Conservation (phyloP, 305 asterid genomes). For the Fraxinus angustifolia region DNA sequence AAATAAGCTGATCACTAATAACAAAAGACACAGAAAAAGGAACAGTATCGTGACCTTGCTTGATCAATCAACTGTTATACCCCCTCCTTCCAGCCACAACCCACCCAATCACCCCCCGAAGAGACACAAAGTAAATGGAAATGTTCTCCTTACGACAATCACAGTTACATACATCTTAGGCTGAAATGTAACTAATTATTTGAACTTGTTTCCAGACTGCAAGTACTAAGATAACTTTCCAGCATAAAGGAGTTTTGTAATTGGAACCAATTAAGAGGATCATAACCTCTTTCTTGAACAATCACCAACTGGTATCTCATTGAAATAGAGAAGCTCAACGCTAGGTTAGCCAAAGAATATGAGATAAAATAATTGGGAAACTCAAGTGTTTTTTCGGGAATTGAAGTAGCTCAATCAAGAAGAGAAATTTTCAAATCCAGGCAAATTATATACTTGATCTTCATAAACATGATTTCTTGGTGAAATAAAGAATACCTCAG, state of each 20-base stretch:
- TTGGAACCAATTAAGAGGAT: neutral
- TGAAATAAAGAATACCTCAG: neutral
- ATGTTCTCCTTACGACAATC: neutral
- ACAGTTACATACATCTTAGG: neutral
- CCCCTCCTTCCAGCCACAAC: neutral
- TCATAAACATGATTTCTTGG: neutral
- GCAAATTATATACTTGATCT: neutral
- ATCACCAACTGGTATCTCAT: neutral
- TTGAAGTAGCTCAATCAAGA: neutral
- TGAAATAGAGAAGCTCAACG: neutral
- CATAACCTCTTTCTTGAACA: neutral
- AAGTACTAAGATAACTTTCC: neutral
- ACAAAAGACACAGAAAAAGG: neutral
- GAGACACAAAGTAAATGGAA: neutral
- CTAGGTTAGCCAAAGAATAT: neutral
- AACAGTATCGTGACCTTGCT: neutral
- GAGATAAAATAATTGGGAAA: neutral
- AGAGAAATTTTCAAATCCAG: neutral
- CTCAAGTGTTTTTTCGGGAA: neutral
- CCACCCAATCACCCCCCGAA: neutral
- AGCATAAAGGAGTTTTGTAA: neutral
- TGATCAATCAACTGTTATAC: neutral
- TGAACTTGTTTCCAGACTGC: neutral
- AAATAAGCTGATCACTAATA: neutral
- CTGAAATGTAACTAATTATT: neutral